phyloP scores from a whole-genome alignment of 164 flowering plant genomes.

The Stephania cephalantha region DNA sequence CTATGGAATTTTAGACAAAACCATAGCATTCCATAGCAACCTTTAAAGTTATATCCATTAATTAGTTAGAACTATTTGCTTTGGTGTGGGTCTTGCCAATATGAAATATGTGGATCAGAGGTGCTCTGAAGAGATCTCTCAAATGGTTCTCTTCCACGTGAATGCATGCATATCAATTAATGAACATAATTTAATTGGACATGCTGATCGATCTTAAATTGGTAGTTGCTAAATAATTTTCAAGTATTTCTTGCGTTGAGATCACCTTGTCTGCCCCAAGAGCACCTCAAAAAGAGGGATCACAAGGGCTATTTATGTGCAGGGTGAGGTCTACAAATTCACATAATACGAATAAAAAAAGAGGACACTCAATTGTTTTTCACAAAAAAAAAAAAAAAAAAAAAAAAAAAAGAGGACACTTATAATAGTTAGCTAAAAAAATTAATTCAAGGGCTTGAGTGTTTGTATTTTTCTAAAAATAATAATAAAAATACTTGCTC shows the following conservation, averaged over 20 bases:
- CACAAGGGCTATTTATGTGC: neutral
- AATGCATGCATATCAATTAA: neutral
- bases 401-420: too few relatives aligned
- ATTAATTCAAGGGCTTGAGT: too few relatives aligned
- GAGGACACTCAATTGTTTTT: too few relatives aligned
- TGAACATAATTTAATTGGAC: neutral
- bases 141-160: neutral
- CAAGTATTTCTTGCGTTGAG: neutral
- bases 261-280: neutral
- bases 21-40: neutral
- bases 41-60: neutral
- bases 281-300: neutral
- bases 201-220: neutral
- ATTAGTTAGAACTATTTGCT: neutral
- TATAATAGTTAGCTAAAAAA: too few relatives aligned
- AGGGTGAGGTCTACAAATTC: neutral
- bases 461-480: too few relatives aligned
- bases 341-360: too few relatives aligned
- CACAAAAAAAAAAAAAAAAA: too few relatives aligned
- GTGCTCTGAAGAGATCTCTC: neutral
- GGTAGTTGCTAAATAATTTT: neutral
- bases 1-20: neutral
- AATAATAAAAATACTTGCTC: too few relatives aligned
- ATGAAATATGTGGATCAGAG: neutral
- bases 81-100: neutral